Evolutionary conservation across 169 alveolate species (phyloP).

Genomic region (Cyclospora cayetanensis): DNA sequence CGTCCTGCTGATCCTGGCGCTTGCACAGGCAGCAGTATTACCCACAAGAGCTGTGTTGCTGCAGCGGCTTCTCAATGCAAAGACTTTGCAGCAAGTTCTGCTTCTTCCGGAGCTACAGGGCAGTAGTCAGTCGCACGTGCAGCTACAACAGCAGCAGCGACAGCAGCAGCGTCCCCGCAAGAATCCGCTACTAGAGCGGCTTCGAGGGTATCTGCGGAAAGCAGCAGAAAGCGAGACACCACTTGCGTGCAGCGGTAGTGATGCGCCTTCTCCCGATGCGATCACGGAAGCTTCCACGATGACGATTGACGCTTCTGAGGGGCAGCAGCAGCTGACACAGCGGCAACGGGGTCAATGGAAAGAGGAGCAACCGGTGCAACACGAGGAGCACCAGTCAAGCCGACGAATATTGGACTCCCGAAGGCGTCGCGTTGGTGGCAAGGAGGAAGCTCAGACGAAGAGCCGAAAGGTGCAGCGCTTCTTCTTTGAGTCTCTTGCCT

Average conservation of each 20-base stretch:
- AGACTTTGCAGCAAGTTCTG: not conserved
- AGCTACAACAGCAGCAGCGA: not conserved
- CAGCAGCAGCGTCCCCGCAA: not conserved
- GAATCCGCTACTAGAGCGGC: slow-evolving; percentile 6
- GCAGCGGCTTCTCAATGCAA: not conserved
- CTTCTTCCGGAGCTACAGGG: slow-evolving; percentile 3
- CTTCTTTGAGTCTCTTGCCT: too few species aligned
- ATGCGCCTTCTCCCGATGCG: too few species aligned
- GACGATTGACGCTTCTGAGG: too few species aligned
- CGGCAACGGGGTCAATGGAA: not conserved
- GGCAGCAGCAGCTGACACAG: slow-evolving; percentile 16
- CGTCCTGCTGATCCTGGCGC: not conserved
- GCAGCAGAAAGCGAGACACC: not conserved
- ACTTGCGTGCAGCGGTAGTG: slow-evolving; percentile 6
- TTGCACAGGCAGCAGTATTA: slow-evolving; percentile 40
- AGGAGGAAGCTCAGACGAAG: too few species aligned
- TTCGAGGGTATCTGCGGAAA: not conserved
- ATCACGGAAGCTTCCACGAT: too few species aligned
- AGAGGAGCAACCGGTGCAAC: not conserved
- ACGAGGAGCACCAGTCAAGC: not conserved
- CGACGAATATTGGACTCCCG: too few species aligned
- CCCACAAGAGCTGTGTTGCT: slow-evolving; percentile 17
- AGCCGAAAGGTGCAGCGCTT: too few species aligned
- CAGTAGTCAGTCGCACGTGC: not conserved
- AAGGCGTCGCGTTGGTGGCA: too few species aligned